phyloP scores from a whole-genome alignment of 1,284 basidiomycete genomes.

The Apiotrichum sp. region DNA sequence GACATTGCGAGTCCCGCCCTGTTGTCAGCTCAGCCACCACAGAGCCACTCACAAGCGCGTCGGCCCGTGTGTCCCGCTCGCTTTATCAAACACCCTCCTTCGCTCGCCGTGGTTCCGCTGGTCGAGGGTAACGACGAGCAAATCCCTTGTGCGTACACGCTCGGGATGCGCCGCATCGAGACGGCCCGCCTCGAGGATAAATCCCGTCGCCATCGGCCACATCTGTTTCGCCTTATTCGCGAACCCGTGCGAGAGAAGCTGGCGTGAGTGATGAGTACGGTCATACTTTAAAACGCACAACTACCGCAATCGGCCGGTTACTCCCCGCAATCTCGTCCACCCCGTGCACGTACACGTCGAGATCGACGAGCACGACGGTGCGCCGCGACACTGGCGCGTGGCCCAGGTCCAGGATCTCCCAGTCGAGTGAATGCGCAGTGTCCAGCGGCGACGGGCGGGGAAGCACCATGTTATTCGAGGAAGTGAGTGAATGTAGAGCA shows the following conservation, averaged over 20 bases:
- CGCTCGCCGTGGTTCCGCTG: constrained; percentile 67
- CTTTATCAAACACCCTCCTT: constrained; percentile 42
- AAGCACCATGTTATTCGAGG: too few species aligned
- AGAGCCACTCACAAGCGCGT: constrained; percentile 1
- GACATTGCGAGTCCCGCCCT: constrained; percentile 5
- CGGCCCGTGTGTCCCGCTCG: neutral
- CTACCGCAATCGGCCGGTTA: constrained; percentile 22
- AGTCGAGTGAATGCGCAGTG: neutral
- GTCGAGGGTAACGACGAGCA: constrained; percentile 50
- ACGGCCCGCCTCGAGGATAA: constrained; percentile 23
- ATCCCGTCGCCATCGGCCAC: constrained; percentile 29
- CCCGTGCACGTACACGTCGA: constrained; percentile 34
- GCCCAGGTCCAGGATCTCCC: neutral
- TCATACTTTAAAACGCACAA: constrained; percentile 15
- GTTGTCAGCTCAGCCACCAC: too few species aligned
- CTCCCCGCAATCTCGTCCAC: constrained; percentile 35
- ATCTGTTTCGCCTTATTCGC: constrained; percentile 30
- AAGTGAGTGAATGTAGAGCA: too few species aligned
- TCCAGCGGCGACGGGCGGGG: too few species aligned
- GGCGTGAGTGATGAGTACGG: neutral
- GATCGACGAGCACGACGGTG: constrained; percentile 24
- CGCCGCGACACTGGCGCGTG: neutral
- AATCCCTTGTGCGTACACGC: constrained; percentile 21
- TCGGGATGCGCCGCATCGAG: constrained; percentile 4
- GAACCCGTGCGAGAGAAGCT: constrained; percentile 39